A percentile compares a stretch with the other conserved stretches of the same genome.
These are phyloP conservation scores for Phytophthora fragariaefolia DNA, from an alignment of 352 stramenopile genomes.

Conservation along the genomic window DNA sequence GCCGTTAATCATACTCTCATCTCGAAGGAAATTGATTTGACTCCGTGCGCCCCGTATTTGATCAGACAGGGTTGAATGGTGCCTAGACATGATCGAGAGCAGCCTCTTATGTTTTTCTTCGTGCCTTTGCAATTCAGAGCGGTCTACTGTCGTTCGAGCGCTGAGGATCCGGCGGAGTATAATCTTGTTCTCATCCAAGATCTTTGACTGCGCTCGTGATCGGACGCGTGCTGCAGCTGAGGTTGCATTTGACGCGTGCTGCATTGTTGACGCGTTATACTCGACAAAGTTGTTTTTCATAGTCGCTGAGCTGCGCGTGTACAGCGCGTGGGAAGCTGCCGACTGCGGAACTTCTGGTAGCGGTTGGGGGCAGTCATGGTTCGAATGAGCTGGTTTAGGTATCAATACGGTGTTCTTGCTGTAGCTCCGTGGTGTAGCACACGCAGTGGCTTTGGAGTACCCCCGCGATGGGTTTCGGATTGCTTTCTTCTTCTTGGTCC, in stretches of 20 bases:
- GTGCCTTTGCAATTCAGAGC: slow-evolving; percentile 40
- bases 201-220: slow-evolving; percentile 45
- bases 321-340: slow-evolving; percentile 51
- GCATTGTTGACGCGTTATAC: slow-evolving; percentile 45
- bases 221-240: slow-evolving; percentile 31
- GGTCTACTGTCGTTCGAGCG: slow-evolving; percentile 52
- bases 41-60: slow-evolving; percentile 22
- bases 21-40: slow-evolving; percentile 18
- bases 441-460: neutral
- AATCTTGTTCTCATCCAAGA: slow-evolving; percentile 60
- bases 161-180: slow-evolving; percentile 56
- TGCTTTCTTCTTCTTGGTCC: slow-evolving; percentile 20
- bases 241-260: slow-evolving; percentile 36
- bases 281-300: slow-evolving; percentile 64
- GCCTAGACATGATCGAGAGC: slow-evolving; percentile 49
- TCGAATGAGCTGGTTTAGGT: slow-evolving; percentile 21
- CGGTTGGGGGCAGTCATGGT: slow-evolving; percentile 27
- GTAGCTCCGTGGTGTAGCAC: neutral
- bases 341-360: slow-evolving; percentile 38
- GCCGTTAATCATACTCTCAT: neutral
- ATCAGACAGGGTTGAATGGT: slow-evolving; percentile 32
- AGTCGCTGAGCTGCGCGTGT: slow-evolving; percentile 49
- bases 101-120: slow-evolving; percentile 53
- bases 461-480: neutral
- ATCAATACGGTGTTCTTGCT: slow-evolving; percentile 37